Conservation (phyloP, 2,329 filamentous ascomycete genomes). For the Stemphylium beticola region DNA sequence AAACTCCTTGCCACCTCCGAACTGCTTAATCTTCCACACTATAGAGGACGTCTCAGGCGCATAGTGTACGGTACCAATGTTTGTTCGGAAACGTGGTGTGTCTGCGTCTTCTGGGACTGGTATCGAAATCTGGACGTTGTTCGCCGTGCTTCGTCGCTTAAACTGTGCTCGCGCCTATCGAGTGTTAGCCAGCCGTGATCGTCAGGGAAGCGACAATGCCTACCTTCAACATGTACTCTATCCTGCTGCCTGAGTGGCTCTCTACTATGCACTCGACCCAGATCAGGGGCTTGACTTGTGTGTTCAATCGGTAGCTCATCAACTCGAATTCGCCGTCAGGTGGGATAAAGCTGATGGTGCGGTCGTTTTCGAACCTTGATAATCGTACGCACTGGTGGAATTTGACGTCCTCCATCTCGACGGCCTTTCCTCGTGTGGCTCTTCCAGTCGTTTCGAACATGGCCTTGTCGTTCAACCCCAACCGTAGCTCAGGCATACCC, state of each 20-base stretch:
- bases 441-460: constrained; percentile 99
- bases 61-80: constrained; percentile 96
- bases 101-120: constrained; percentile 98
- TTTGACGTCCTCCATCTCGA: constrained; percentile 99
- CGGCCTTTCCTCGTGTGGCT: constrained; percentile 91
- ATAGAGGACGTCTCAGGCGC: constrained; percentile 97
- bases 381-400: constrained; percentile 98
- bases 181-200: constrained; percentile 7
- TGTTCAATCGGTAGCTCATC: constrained; percentile 99
- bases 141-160: constrained; percentile 95
- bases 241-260: constrained; percentile 90
- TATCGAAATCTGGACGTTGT: constrained; percentile 98
- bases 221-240: constrained; percentile 98
- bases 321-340: constrained; percentile 98
- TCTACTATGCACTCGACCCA: constrained; percentile 99
- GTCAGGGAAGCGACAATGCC: background rate
- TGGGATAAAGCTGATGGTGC: constrained; percentile 98
- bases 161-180: constrained; percentile 86
- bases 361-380: constrained; percentile 96
- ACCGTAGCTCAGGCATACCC: constrained; percentile 93
- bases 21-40: constrained; percentile 99
- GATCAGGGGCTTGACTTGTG: constrained; percentile 96
- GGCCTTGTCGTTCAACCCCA: constrained; percentile 97
- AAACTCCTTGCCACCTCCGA: constrained; percentile 97
- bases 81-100: constrained; percentile 93